These are phyloP conservation scores for Blastomyces parvus DNA, from an alignment of 2,329 filamentous ascomycete species.

Conservation along the genomic window DNA sequence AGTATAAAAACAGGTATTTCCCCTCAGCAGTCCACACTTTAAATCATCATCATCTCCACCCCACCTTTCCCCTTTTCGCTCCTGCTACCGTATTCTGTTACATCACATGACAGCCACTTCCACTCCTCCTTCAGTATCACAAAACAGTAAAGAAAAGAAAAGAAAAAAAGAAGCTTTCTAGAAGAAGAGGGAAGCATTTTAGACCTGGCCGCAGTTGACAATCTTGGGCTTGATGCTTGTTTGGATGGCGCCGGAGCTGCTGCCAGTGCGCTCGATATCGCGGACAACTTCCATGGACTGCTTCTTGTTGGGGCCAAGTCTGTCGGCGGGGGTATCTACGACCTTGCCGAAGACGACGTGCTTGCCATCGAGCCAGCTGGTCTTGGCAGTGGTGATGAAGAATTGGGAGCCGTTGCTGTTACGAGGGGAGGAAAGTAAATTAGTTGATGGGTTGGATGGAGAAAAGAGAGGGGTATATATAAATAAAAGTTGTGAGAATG, in stretches of 20 bases:
- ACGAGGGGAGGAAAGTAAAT: conserved; percentile 8
- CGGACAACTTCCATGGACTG: conserved; percentile 47
- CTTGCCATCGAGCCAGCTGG: conserved; percentile 58
- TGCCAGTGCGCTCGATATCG: conserved; percentile 52
- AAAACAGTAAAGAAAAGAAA: neutral
- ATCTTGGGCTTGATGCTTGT: conserved; percentile 49
- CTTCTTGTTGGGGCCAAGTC: neutral
- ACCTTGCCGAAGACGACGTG: conserved; percentile 62
- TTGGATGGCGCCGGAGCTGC: conserved; percentile 43
- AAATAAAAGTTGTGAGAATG: neutral
- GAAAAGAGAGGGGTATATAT: neutral
- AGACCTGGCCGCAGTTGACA: conserved; percentile 40
- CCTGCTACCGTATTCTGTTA: neutral
- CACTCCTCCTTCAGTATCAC: neutral
- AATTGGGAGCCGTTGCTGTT: conserved; percentile 60
- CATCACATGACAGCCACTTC: neutral
- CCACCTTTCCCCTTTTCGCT: neutral
- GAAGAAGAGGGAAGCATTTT: conserved; percentile 18
- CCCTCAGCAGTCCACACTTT: too few relatives aligned
- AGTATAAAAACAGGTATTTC: too few relatives aligned
- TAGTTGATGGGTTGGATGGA: neutral
- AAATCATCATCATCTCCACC: too few relatives aligned
- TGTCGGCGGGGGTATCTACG: conserved; percentile 35
- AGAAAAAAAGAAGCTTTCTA: neutral
- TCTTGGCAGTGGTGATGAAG: conserved; percentile 61